phyloP scores from a whole-genome alignment of 2,329 filamentous ascomycete genomes.

The Fusarium stilboides region DNA sequence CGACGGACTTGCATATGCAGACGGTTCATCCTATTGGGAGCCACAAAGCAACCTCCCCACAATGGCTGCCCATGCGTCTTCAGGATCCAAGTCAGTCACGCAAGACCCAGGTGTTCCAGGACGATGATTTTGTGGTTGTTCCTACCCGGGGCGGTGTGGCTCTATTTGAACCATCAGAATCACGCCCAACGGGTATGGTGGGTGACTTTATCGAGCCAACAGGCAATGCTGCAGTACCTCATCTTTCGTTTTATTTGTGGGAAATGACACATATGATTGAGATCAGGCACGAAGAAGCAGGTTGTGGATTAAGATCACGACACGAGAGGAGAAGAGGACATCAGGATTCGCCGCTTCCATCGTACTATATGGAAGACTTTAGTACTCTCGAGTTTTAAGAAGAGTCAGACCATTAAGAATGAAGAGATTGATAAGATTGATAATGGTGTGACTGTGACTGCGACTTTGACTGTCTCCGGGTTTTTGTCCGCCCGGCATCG shows the following conservation, averaged over 20 bases:
- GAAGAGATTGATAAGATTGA: conserved; percentile 10
- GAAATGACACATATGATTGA: background rate
- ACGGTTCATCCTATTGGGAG: conserved; percentile 16
- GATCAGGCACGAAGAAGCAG: conserved; percentile 1
- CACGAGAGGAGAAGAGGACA: background rate
- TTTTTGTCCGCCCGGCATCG: conserved; percentile 34
- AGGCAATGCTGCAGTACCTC: background rate
- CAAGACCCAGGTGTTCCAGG: conserved; percentile 28
- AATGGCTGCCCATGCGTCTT: conserved; percentile 9
- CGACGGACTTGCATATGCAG: conserved; percentile 4
- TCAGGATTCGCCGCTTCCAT: background rate
- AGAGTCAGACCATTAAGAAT: background rate
- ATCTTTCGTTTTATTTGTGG: background rate
- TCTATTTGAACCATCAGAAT: conserved; percentile 14
- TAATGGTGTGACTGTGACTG: background rate
- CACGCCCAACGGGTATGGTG: background rate
- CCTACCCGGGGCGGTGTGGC: conserved; percentile 24
- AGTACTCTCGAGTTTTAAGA: background rate
- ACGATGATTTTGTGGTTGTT: conserved; percentile 37
- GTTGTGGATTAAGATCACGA: background rate
- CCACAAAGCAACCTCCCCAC: background rate
- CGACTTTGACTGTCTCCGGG: conserved; percentile 3
- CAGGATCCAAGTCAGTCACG: background rate
- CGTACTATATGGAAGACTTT: too few relatives aligned
- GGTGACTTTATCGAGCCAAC: background rate